These are phyloP conservation scores for Cryptosporidium andersoni DNA, from an alignment of 169 alveolate species.

Conservation along the genomic window DNA sequence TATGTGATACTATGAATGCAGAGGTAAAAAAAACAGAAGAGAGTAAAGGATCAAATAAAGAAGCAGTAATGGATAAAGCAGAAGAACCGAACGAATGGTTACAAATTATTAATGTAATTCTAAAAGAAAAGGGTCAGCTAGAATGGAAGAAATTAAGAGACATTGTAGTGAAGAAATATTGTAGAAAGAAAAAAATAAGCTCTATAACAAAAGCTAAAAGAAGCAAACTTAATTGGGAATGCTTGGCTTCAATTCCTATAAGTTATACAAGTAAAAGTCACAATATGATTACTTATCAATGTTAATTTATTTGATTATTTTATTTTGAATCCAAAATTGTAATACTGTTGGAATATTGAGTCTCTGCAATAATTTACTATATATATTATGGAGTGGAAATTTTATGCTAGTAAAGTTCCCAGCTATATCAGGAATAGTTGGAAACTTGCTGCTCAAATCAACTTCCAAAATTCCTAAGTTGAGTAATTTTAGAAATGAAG, in stretches of 20 bases:
- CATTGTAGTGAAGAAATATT: conserved; percentile 24
- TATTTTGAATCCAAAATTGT: conserved; percentile 45
- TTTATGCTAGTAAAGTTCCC: conserved; percentile 17
- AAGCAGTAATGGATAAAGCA: not conserved
- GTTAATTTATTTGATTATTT: conserved; percentile 17
- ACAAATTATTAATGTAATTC: not conserved
- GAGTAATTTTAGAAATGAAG: conserved; percentile 31
- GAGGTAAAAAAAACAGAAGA: not conserved
- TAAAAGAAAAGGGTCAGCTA: conserved; percentile 7
- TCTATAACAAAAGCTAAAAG: not conserved
- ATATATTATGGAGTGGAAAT: conserved; percentile 35
- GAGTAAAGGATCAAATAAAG: not conserved
- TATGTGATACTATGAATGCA: too few species aligned
- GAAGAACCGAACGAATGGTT: not conserved
- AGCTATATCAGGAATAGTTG: not conserved
- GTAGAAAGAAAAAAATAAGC: not conserved
- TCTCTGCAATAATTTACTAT: not conserved
- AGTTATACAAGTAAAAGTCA: conserved; percentile 29
- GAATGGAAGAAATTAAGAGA: conserved; percentile 38
- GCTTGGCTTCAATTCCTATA: conserved; percentile 51
- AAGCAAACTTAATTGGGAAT: conserved; percentile 49
- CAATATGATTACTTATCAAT: conserved; percentile 3
- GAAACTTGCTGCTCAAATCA: not conserved
- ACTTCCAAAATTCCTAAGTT: conserved; percentile 61
- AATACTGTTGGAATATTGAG: conserved; percentile 55